Base-by-base conservation (phyloP, 768 basidiomycete genomes). In the Lyophyllum decastes region DNA sequence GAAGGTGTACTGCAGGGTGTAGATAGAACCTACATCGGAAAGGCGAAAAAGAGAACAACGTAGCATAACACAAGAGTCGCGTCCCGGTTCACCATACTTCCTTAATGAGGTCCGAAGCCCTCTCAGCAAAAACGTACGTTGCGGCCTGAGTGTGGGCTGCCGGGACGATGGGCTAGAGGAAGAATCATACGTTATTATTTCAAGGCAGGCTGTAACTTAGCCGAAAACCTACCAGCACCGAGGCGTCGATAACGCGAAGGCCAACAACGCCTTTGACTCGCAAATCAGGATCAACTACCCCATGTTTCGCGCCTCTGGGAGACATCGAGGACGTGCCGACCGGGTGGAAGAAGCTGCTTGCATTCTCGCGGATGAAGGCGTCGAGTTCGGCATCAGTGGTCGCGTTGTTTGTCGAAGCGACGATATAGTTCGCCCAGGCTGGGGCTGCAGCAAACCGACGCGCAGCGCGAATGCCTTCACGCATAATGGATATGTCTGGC, bases 241-340 rank as follows among this genome's bases (percentile, higher is more conserved):
- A 73, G 8, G 71, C 67, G 60, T 76, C 75, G 6, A 77, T 68
- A n/a, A 78, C 61, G 5, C 76, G 60, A n/a, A 77, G 44, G 10
- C 72, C 75, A 0, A 16, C 34, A 2, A 71, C 65, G 10, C 73
- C 72, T 58, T 76, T 74, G 9, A 78, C 72, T n/a, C 44, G 55
- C 41, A 78, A 58, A 51, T 73, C 65, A 25, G 62, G 62, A 46
- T 64, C 60, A 16, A 64, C 59, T 3, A 64, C 60, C 2, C 62
- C 62, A 25, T 45, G 49, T n/a, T 43, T 14, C n/a, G 56, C 59
- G 10, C 55, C 62, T 22, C 33, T 57, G 9, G 59, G 27, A 5
- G 62, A 60, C 70, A 75, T 72, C 2, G 52, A 41, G 8, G 71
- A 66, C 3, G 70, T 71, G 0, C 70, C 66, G 4, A 66, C 66